Evolutionary conservation across 2,329 filamentous ascomycete species (phyloP), one percentile per base, ranked within the genome.

Genomic region (Xylaria sp.): DNA sequence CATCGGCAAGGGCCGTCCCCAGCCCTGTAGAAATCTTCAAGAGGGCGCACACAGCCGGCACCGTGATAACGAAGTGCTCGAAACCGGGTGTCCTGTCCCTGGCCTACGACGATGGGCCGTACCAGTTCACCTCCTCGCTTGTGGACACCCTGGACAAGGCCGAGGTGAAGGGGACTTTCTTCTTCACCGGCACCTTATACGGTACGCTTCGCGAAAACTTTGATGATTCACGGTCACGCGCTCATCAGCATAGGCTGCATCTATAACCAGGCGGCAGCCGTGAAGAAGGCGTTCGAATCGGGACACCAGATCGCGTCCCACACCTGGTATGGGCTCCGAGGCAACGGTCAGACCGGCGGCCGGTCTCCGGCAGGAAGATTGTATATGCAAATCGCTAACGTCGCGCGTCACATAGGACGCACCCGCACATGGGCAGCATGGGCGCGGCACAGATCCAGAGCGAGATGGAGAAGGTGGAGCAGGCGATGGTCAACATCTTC

Each of bases 291-390:
- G 7, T 79, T 71, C 56, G 71, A 72, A 4, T 72, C 73, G 1
- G 81, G 80, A 3, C 81, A 83, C 60, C 81, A 83, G 62, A 70
- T 83, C 38, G 77, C 78, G 9, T 79, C 78, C 2, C 81, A 83
- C 63, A 80, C 78, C 2, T 82, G 79, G 79, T 76, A 62, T 17
- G 20, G 13, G 9, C 7, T 19, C 13, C 37, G 18, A 17, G 9
- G n/a, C n/a, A n/a, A n/a, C n/a, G n/a, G n/a, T n/a, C n/a, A n/a
- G n/a, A n/a, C n/a, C n/a, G n/a, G n/a, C n/a, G n/a, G n/a, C n/a
- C n/a, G n/a, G n/a, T n/a, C n/a, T n/a, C n/a, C n/a, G n/a, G n/a
- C n/a, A n/a, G n/a, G n/a, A n/a, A n/a, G n/a, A n/a, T n/a, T n/a
- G n/a, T n/a, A n/a, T n/a, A n/a, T n/a, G n/a, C n/a, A n/a, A n/a